Evolutionary conservation across 83 land plant genomes (phyloP).

Genomic region (Picea mariana): DNA sequence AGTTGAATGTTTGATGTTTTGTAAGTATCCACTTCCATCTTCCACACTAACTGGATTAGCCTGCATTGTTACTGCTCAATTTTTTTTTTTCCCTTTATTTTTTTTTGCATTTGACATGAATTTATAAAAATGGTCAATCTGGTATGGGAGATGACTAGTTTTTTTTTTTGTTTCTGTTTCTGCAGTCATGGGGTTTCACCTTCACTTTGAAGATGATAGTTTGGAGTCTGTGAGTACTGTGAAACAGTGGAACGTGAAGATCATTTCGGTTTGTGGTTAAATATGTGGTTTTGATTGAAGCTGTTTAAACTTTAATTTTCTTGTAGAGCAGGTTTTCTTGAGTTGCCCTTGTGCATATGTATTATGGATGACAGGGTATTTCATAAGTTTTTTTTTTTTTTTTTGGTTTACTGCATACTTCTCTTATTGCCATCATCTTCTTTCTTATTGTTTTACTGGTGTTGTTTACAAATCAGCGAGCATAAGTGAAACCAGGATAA

Average conservation of each 20-base stretch:
- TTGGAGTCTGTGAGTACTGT: constrained; percentile 48
- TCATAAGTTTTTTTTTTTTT: no score
- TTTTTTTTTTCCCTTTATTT: no score
- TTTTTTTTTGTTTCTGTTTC: constrained; percentile 35
- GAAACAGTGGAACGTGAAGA: constrained; percentile 64
- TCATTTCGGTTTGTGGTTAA: constrained; percentile 24
- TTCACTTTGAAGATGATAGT: constrained; percentile 63
- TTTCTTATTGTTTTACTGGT: no score
- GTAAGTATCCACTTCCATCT: no score
- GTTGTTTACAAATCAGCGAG: constrained; percentile 30
- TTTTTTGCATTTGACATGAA: not conserved
- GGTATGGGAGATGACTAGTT: not conserved
- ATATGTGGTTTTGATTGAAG: not conserved
- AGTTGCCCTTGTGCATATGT: no score
- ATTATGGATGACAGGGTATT: no score
- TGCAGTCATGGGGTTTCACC: constrained; percentile 50
- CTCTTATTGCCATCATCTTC: no score
- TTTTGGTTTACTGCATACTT: no score
- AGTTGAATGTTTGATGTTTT: no score
- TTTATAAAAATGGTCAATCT: not conserved
- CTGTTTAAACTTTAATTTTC: not conserved
- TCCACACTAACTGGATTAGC: no score
- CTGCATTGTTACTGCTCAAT: no score
- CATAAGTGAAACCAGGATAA: constrained; percentile 61
- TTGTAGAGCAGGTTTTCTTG: not conserved